A percentile compares a stretch with the other conserved stretches of the same genome.
Evolutionary conservation across 345 rosid genomes (phyloP).

Genomic region (Limnanthes douglasii): DNA sequence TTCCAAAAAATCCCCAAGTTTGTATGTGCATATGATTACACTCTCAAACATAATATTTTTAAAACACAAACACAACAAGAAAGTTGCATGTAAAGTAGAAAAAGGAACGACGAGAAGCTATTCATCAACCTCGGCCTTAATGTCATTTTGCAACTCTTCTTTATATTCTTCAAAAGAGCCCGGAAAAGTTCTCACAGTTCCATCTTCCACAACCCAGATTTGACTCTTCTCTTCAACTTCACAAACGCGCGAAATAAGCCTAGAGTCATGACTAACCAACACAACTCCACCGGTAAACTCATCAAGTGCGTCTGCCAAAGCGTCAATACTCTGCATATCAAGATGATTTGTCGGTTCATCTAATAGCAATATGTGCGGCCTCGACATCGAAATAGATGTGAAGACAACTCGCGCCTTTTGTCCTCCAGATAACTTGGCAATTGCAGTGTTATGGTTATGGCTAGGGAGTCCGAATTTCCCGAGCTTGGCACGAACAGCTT

Average conservation of each 20-base stretch:
- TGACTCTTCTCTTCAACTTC: constrained; percentile 77
- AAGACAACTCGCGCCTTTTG: constrained; percentile 90
- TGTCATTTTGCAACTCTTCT: constrained; percentile 67
- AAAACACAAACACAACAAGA: too few relatives aligned
- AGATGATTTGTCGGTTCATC: constrained; percentile 96
- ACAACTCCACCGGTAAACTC: constrained; percentile 91
- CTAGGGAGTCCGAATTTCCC: constrained; percentile 92
- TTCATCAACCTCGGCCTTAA: constrained; percentile 67
- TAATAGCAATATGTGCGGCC: constrained; percentile 71
- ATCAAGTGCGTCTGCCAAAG: constrained; percentile 81
- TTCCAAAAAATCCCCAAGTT: too few relatives aligned
- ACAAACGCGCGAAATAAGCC: constrained; percentile 81
- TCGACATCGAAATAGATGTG: constrained; percentile 88
- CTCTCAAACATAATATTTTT: too few relatives aligned
- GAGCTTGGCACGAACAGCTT: constrained; percentile 88
- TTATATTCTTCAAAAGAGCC: constrained; percentile 82
- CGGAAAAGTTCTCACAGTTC: constrained; percentile 38
- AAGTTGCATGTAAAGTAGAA: too few relatives aligned
- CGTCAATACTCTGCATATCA: constrained; percentile 96
- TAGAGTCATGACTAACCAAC: constrained; percentile 84
- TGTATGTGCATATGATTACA: too few relatives aligned
- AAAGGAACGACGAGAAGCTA: constrained; percentile 16
- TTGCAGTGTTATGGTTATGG: constrained; percentile 83
- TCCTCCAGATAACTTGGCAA: constrained; percentile 80
- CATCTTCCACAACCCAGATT: constrained; percentile 88